These are phyloP conservation scores for Atkinsonella hypoxylon DNA, from an alignment of 2,329 filamentous ascomycete species.

Conservation along the genomic window DNA sequence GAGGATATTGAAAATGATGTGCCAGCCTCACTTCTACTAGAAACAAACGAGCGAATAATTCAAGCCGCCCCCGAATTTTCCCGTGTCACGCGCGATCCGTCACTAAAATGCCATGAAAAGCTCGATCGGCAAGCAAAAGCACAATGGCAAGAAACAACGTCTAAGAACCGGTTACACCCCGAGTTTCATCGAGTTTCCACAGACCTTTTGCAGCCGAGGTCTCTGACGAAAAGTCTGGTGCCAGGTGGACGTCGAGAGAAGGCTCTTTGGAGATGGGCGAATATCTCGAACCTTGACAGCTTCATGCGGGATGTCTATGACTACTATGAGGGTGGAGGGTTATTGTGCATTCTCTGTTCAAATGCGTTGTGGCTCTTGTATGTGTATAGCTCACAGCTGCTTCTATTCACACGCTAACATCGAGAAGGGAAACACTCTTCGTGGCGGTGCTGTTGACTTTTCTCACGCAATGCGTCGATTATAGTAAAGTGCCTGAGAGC, in stretches of 20 bases:
- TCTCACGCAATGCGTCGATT: conserved; percentile 76
- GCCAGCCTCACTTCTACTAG: conserved; percentile 50
- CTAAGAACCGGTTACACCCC: conserved; percentile 37
- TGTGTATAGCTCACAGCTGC: conserved; percentile 20
- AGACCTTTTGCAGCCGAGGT: conserved; percentile 14
- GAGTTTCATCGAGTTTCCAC: conserved; percentile 18
- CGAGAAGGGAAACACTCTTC: conserved; percentile 60
- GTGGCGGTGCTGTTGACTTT: conserved; percentile 75
- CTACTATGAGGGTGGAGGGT: conserved; percentile 72
- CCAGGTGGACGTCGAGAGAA: conserved; percentile 45
- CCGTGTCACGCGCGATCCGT: neutral
- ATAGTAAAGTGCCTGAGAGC: conserved; percentile 58
- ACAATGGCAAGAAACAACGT: conserved; percentile 43
- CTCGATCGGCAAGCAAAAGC: conserved; percentile 22
- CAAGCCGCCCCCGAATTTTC: neutral
- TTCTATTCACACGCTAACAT: conserved; percentile 2
- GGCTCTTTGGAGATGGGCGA: conserved; percentile 87
- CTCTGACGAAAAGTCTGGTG: conserved; percentile 17
- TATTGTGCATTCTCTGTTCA: conserved; percentile 72
- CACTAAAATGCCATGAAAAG: neutral
- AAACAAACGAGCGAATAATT: conserved; percentile 26
- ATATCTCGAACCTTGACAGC: conserved; percentile 77
- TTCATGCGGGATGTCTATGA: conserved; percentile 79
- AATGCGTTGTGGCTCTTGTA: conserved; percentile 62
- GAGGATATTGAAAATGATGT: conserved; percentile 49